A percentile compares a stretch with the other conserved stretches of the same genome.
phyloP scores from a whole-genome alignment of 495 filamentous ascomycete genomes.

The Emericellopsis terricola region DNA sequence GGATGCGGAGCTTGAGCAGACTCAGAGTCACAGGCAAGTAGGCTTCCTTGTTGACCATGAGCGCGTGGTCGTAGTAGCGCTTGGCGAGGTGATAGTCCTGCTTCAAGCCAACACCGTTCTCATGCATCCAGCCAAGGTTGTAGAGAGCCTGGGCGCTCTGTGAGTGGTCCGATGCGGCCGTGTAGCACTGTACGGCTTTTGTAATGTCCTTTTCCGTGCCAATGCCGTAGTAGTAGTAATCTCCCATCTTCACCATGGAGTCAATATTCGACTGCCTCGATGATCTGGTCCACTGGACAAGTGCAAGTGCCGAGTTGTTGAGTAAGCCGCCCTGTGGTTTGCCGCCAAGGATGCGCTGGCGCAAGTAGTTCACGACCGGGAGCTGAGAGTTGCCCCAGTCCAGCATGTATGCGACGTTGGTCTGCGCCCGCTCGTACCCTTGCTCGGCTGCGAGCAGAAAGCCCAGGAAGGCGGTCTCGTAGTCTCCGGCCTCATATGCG shows the following conservation, averaged over 20 bases:
- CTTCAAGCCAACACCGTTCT: slow-evolving; percentile 82
- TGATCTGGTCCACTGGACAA: slow-evolving; percentile 94
- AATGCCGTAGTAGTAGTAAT: slow-evolving; percentile 76
- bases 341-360: slow-evolving; percentile 4
- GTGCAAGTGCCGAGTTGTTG: slow-evolving; percentile 54
- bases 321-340: slow-evolving; percentile 31
- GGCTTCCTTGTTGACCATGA: slow-evolving; percentile 80
- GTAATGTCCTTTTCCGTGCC: slow-evolving; percentile 58
- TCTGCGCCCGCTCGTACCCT: slow-evolving; percentile 82
- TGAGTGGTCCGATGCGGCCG: slow-evolving; percentile 73
- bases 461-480: slow-evolving; percentile 65
- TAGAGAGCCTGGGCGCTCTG: slow-evolving; percentile 90
- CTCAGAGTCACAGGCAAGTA: slow-evolving; percentile 88
- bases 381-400: slow-evolving; percentile 52
- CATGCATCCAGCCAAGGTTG: slow-evolving; percentile 99
- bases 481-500: slow-evolving; percentile 69
- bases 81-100: slow-evolving; percentile 98
- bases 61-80: slow-evolving; percentile 79
- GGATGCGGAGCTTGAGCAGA: slow-evolving; percentile 64
- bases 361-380: slow-evolving; percentile 19
- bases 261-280: slow-evolving; percentile 89
- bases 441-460: slow-evolving; percentile 93
- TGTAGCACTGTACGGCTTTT: slow-evolving; percentile 86
- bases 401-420: slow-evolving; percentile 84
- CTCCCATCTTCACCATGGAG: slow-evolving; percentile 92